Evolutionary conservation across 495 filamentous ascomycete species (phyloP), one percentile per base, ranked within the genome.

Genomic region (Aspergillus indologenus): DNA sequence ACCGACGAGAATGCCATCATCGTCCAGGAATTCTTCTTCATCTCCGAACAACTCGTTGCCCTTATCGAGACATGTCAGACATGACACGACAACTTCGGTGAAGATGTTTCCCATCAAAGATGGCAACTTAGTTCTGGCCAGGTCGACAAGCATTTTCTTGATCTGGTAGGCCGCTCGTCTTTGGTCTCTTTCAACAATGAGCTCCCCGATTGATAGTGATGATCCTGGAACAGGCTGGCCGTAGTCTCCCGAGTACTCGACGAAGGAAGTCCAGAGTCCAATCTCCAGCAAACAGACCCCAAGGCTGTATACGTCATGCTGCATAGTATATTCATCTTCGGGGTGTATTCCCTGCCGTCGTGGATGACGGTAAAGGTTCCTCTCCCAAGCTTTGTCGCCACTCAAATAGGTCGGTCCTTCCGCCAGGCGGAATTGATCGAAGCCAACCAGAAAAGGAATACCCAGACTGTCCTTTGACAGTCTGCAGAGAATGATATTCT

Each of bases 1-100:
- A 7, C 77, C 82, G 31, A 83, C 69, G 1, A 64, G 51, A 11
- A 83, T 68, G 2, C 79, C 81, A 60, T 84, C 78, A 12, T 75
- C 75, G 61, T 86, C 81, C 45, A 68, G 19, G 31, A 80, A 75
- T 19, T 80, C 79, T 11, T 26, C 26, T 14, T 56, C 64, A 56
- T 74, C 62, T 1, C 73, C 76, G 64, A 85, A 82, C n/a, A 43
- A 19, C 20, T 66, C 65, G 42, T 69, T 67, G n/a, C 78, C 75
- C 2, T 62, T 69, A 64, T 87, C 82, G 20, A 87, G 61, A 53
- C 83, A 87, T 2, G 72, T 83, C 42, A 88, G 60, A 61, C 85
- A 87, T 3, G 68, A 66, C n/a, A 78, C 58, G 5, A 84, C 81
- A 9, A 83, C 65, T 2, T 76, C 67, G 0, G 76, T 69, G 49